These are phyloP conservation scores for Ananas comosus DNA, from an alignment of 176 grass and related monocot genomes.

Conservation along the genomic window DNA sequence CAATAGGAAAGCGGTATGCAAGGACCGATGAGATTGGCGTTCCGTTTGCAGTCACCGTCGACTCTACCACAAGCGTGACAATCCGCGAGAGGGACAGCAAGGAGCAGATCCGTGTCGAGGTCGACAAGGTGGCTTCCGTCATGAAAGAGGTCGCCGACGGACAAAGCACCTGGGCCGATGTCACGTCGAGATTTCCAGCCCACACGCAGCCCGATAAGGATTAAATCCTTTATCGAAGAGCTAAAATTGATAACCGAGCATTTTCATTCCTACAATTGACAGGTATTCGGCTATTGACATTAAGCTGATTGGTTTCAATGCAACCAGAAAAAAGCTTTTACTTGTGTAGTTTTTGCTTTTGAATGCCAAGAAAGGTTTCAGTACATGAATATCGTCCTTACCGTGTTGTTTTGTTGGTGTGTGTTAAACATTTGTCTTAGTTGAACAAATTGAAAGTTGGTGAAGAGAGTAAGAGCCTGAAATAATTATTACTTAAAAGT, in stretches of 20 bases:
- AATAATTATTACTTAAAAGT: too few species aligned
- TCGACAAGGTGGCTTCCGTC: slow-evolving; percentile 41
- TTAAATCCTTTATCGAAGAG: slow-evolving; percentile 12
- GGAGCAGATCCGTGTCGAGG: slow-evolving; percentile 50
- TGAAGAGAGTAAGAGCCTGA: too few species aligned
- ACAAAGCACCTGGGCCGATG: slow-evolving; percentile 54
- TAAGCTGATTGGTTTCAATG: background rate
- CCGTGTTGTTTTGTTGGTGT: background rate
- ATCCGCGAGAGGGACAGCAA: slow-evolving; percentile 67
- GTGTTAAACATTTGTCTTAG: too few species aligned
- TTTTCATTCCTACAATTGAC: background rate
- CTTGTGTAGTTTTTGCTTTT: background rate
- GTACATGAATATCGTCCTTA: background rate
- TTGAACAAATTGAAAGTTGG: too few species aligned
- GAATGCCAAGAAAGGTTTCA: background rate
- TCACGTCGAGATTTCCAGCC: slow-evolving; percentile 34
- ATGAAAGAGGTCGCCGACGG: slow-evolving; percentile 54
- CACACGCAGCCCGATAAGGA: slow-evolving; percentile 50
- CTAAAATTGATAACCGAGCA: background rate
- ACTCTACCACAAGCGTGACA: slow-evolving; percentile 34
- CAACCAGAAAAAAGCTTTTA: background rate
- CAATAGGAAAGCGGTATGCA: slow-evolving; percentile 61
- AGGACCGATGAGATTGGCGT: slow-evolving; percentile 74
- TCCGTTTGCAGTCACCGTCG: slow-evolving; percentile 57
- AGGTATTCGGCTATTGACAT: background rate